Percentiles rank a stretch among this genome's conserved stretches.
These are phyloP conservation scores for Salmacisia buchloeana DNA, from an alignment of 1,284 basidiomycete genomes.

Conservation along the genomic window DNA sequence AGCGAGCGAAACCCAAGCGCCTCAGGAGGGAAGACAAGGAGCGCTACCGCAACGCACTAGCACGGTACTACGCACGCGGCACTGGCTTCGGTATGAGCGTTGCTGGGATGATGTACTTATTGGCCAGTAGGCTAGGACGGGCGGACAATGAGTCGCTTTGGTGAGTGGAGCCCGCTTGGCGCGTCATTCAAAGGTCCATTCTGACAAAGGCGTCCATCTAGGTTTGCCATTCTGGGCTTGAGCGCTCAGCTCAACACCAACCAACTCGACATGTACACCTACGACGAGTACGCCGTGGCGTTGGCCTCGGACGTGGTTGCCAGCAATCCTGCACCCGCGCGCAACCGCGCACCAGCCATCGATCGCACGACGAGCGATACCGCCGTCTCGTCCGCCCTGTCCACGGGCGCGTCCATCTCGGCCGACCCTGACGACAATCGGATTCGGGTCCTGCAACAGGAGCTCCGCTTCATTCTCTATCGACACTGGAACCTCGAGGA, in stretches of 20 bases:
- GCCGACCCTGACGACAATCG: conserved; percentile 38
- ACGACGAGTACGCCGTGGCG: conserved; percentile 58
- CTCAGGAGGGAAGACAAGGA: conserved; percentile 10
- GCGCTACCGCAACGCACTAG: conserved; percentile 33
- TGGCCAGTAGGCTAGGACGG: conserved; percentile 80
- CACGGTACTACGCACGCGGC: conserved; percentile 71
- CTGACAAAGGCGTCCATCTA: conserved; percentile 45
- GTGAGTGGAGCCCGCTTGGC: conserved; percentile 54
- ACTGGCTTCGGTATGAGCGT: conserved; percentile 85
- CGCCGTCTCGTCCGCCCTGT: background rate
- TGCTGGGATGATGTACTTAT: conserved; percentile 78
- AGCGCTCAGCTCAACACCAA: conserved; percentile 86
- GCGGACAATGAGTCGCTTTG: conserved; percentile 90
- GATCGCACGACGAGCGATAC: background rate
- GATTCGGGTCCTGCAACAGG: conserved; percentile 34
- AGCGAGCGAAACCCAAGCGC: conserved; percentile 1
- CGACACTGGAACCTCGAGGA: conserved; percentile 97
- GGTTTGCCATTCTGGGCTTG: conserved; percentile 87
- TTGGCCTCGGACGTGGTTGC: conserved; percentile 41
- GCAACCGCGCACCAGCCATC: background rate
- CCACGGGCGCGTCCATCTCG: conserved; percentile 8
- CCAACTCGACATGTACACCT: conserved; percentile 76
- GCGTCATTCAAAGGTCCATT: no score
- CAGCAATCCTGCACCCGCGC: conserved; percentile 20
- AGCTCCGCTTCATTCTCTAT: conserved; percentile 76